Base-by-base conservation (phyloP, 345 rosid species). In the Boechera retrofracta region DNA sequence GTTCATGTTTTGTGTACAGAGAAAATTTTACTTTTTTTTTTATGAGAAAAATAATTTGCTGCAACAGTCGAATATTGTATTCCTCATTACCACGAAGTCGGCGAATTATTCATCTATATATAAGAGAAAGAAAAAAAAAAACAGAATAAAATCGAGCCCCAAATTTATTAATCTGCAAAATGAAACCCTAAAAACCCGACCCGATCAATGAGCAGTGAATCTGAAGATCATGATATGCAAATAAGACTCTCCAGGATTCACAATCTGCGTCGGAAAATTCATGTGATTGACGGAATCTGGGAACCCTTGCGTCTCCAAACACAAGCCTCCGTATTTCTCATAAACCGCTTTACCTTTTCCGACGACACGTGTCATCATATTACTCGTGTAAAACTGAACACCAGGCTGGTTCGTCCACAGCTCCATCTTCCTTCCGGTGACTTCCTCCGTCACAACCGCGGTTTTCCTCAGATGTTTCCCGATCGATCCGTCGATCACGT, bases 221-320 rank as follows among this genome's bases (percentile, higher is more conserved):
- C 90, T 85, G 49, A 66, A 92, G 39, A 91, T 49, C 93, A 95
- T 92, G 45, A 84, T 64, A 82, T 89, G 93, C 73, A 67, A 33
- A 41, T 95, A 89, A 33, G 53, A 75, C 55, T 85, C 81, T 3
- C 88, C 85, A 2, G 89, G 93, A 38, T 78, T 69, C 44, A 95
- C 85, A 70, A 88, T 83, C 86, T 89, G 94, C 1, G 89, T 82
- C n/a, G 97, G 99, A 52, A 95, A 95, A 63, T 85, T 82, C 2
- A 77, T 85, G 12, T 89, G 89, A 69, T 95, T 89, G 16, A 95
- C 98, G 0, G 96, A 77, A 77, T 91, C 93, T 0, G 97, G 99
- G 28, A 91, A 92, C 2, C 91, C 98, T 70, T 86, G 98, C 48
- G 96, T 91, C 89, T 92, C 91, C 81, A 89, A 77, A 68, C 87